Conservation (phyloP, 1,139 yeast genomes). For the Pichia norvegensis region DNA sequence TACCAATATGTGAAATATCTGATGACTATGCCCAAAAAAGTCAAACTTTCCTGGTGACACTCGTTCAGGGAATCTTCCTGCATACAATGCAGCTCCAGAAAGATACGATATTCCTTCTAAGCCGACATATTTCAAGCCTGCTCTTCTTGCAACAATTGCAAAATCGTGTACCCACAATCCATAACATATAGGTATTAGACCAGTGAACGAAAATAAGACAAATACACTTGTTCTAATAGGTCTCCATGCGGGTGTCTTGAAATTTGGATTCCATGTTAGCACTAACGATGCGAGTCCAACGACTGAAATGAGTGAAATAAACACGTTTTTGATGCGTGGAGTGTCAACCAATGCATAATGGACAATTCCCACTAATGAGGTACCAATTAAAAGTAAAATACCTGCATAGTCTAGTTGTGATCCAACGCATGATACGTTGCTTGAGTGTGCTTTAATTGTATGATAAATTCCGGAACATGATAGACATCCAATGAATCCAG, state of each 20-base stretch:
- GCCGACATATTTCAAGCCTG: conserved; percentile 54
- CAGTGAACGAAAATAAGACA: conserved; percentile 73
- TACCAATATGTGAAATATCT: conserved; percentile 75
- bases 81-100: conserved; percentile 72
- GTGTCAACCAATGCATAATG: conserved; percentile 61
- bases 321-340: conserved; percentile 26
- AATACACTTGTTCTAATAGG: conserved; percentile 74
- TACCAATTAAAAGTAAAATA: conserved; percentile 65
- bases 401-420: conserved; percentile 85
- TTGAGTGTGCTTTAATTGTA: conserved; percentile 69
- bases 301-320: conserved; percentile 40
- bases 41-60: conserved; percentile 62
- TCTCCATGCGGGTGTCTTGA: conserved; percentile 64
- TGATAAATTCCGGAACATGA: conserved; percentile 74
- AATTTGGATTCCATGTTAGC: conserved; percentile 57
- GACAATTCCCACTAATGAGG: conserved; percentile 66
- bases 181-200: conserved; percentile 57
- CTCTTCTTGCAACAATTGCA: conserved; percentile 41
- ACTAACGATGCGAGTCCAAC: conserved; percentile 59
- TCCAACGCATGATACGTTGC: conserved; percentile 51
- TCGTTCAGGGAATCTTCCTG: conserved; percentile 71
- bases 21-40: conserved; percentile 78
- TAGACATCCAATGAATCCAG: conserved; percentile 54
- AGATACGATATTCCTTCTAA: conserved; percentile 70
- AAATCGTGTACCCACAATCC: conserved; percentile 41